Evolutionary conservation across 1,284 basidiomycete species (phyloP).

Genomic region (Paramarasmius palmivorus): DNA sequence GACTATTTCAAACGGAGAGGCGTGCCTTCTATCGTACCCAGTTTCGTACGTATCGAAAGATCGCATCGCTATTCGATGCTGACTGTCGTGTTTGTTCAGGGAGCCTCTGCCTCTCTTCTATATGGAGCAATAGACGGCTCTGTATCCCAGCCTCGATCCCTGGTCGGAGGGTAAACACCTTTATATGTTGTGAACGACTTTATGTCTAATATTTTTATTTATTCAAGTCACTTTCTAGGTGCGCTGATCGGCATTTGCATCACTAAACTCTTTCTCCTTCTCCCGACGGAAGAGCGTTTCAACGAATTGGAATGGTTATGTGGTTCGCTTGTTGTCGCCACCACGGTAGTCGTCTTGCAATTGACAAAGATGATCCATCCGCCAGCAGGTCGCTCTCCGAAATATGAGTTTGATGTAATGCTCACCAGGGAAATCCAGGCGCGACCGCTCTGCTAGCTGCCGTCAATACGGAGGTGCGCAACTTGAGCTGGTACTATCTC

Average conservation of each 20-base stretch:
- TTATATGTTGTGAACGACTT: not conserved
- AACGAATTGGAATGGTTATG: slow-evolving; percentile 53
- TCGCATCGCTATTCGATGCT: too few species aligned
- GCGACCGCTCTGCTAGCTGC: not conserved
- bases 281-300: slow-evolving; percentile 46
- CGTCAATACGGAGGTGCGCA: not conserved
- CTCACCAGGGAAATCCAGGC: not conserved
- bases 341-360: slow-evolving; percentile 53
- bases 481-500: not conserved
- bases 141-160: slow-evolving; percentile 58
- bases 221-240: slow-evolving; percentile 52
- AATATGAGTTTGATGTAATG: not conserved
- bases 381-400: slow-evolving; percentile 57
- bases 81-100: slow-evolving; percentile 31
- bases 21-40: slow-evolving; percentile 52
- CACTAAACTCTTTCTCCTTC: slow-evolving; percentile 54
- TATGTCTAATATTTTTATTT: not conserved
- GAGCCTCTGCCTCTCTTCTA: slow-evolving; percentile 59
- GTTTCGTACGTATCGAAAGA: slow-evolving; percentile 38
- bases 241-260: slow-evolving; percentile 54
- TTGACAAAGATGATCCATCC: slow-evolving; percentile 60
- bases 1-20: slow-evolving; percentile 47
- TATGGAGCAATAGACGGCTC: slow-evolving; percentile 62
- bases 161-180: slow-evolving; percentile 35
- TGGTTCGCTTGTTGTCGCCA: slow-evolving; percentile 52